Evolutionary conservation across 2,329 filamentous ascomycete species (phyloP), one percentile per base, ranked within the genome.

Genomic region (Aspergillus flavus): DNA sequence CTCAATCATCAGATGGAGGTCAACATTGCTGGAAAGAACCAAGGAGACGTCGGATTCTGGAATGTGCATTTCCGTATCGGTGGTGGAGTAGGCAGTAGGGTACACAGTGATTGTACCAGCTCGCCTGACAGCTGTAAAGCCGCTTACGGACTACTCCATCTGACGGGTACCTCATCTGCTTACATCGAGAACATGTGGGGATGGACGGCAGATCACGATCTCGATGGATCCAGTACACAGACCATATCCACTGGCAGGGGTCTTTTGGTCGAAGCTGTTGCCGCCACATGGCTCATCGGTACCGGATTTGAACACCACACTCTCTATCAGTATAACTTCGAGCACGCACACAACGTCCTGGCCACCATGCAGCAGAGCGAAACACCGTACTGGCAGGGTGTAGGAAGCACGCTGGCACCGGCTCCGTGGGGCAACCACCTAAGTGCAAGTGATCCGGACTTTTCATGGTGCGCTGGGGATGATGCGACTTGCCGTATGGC

Each of bases 161-260:
- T 87, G 11, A 81, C 80, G 0, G 63, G 72, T 9, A 75, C 75
- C 0, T 80, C 80, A 0, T 80, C 80, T 0, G 80, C 80, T 9
- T 86, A 86, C 66, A 78, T 86, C 54, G 85, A 87, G 69, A 85
- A 86, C 69, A 74, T 82, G 63, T 81, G 81, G 81, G 73, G 78
- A 26, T 84, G 81, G 81, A 82, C 78, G 19, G 78, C 80, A 16
- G 69, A 83, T 66, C 82, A 84, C 73, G 81, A 82, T 63, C 76
- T 87, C 19, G 78, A 82, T 55, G 82, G 82, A 12, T 61, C 61
- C 21, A 66, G 69, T 12, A 61, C 52, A 6, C 66, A 69, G 10
- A 69, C 73, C 50, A 79, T 79, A 59, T 69, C 75, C 41, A 74
- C 75, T 14, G 79, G 75, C 34, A 79, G 82, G 12, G 79, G 79